Evolutionary conservation across 306 rosid genomes (phyloP), one percentile per base, ranked within the genome.

Genomic region (Ormosia emarginata): DNA sequence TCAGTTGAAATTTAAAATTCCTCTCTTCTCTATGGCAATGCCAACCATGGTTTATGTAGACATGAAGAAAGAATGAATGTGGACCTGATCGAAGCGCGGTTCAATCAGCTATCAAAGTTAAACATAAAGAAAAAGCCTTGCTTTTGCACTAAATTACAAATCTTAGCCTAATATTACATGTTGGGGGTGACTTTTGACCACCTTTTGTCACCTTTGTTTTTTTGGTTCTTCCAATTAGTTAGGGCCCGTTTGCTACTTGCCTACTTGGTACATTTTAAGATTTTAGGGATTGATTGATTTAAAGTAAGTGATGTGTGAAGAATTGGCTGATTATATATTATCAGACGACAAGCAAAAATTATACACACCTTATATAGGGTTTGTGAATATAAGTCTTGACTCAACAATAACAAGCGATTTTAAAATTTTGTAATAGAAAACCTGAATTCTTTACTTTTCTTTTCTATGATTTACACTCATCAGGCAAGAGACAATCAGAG

Each of bases 41-140:
- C 78, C 71, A 52, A 40, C 63, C 40, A 50, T 63, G 76, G 47
- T 74, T 80, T 87, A 85, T 90, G 89, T 82, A 87, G 68, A 76
- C 64, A 32, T 32, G 4, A 34, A 7, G 61, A n/a, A 32, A 15
- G 64, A 56, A 85, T 89, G 97, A 44, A 89, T 69, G 82, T 82
- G 90, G 97, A 74, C 94, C 39, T 10, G 81, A 81, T 90, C 57
- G 34, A 63, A 37, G 74, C 83, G 59, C 50, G 14, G 63, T 92
- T 81, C 94, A 79, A 4, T 12, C 8, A 5, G 8, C 67, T 10
- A 57, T 32, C 4, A 14, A 11, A 33, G 12, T 67, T 37, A 0
- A 55, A 2, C 7, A 34, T 3, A 83, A 75, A 40, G 52, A 52
- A 56, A 24, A 32, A 63, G 70, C 93, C 40, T 61, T 68, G 3